Evolutionary conservation across 495 filamentous ascomycete genomes (phyloP), one percentile per base, ranked within the genome.

Genomic region (Aspergillus kassunensis): DNA sequence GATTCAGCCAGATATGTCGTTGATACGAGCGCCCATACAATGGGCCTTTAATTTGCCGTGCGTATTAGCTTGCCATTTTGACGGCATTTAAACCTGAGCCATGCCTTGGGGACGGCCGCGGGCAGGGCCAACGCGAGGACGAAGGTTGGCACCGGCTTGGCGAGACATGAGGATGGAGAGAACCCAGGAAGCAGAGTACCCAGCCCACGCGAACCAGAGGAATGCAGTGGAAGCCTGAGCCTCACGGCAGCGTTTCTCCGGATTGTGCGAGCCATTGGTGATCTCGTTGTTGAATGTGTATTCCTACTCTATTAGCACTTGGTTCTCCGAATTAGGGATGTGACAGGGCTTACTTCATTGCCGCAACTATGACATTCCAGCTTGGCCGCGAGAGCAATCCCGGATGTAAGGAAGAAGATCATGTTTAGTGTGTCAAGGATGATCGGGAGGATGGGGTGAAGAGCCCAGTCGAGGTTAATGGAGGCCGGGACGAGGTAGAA

Each of bases 191-290:
- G 66, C 79, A 49, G 72, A 69, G 62, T 75, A 89, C 0, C 80
- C 63, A 16, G 74, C 79, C 73, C 85, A 88, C 46, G 73, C 80
- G 68, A 89, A 87, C 82, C 82, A 89, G 53, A 88, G 74, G 75
- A 89, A 89, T 0, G 86, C 84, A 29, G 67, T 74, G 4, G 77
- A 70, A 5, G 86, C 86, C 69, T 89, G 84, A 8, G 83, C 80
- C 63, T 89, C 84, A 34, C 72, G 82, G 67, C 86, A 89, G 57
- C 83, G 77, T 68, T 83, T 82, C 10, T 51, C 21, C 20, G 57
- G 68, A 62, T 85, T 65, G 53, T 49, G 12, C 0, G 82, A 75
- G 59, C 84, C 82, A 56, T 82, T 79, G 53, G 79, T 84, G 59
- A 87, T 75, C 41, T 67, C 60, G 68, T 88, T 89, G 62, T 49